Base-by-base conservation (phyloP, 495 filamentous ascomycete species). In the Talaromyces trachyspermus region DNA sequence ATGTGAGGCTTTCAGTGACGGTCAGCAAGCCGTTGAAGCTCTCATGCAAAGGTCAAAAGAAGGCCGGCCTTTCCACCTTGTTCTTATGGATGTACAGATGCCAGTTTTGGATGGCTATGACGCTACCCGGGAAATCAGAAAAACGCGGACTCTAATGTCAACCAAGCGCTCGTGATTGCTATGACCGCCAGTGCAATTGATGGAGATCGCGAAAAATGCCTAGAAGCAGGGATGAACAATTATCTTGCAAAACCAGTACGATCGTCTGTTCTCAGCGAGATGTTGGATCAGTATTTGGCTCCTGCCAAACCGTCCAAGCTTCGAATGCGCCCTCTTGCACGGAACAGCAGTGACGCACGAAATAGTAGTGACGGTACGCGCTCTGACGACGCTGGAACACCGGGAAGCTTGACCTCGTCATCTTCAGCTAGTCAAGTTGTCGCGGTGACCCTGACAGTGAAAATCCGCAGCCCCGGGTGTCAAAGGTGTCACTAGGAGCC, bases 1-100 rank as follows among this genome's bases (percentile, higher is more conserved):
- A 49, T 82, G 81, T 50, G 83, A 90, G 61, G 86, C 89, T 15
- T 95, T 85, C 63, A 85, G 82, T 50, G 90, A 95, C 55, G 89
- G 89, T 1, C 74, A 80, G 26, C 86, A 89, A 59, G 86, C 88
- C 4, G 85, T 95, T 23, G 88, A 94, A 56, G 89, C 88, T 4
- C 69, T 95, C 11, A 80, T 83, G 19, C 69, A 74, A n/a, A 82
- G 77, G 49, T 81, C 84, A 1, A 66, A 64, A 17, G 79, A 85
- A 50, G 85, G 82, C 4, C 68, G 69, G 5, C 89, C 89, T 1
- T 78, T 77, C 62, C 73, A 78, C 55, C 75, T 95, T 19, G 85
- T 95, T 15, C 72, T 95, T 22, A 95, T 95, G 89, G 89, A 95
- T 61, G 87, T 91, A 24, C 89, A 95, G 68, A 95, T 95, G 89